phyloP scores from a whole-genome alignment of 179 eudicot genomes.

The Actinidia chinensis region DNA sequence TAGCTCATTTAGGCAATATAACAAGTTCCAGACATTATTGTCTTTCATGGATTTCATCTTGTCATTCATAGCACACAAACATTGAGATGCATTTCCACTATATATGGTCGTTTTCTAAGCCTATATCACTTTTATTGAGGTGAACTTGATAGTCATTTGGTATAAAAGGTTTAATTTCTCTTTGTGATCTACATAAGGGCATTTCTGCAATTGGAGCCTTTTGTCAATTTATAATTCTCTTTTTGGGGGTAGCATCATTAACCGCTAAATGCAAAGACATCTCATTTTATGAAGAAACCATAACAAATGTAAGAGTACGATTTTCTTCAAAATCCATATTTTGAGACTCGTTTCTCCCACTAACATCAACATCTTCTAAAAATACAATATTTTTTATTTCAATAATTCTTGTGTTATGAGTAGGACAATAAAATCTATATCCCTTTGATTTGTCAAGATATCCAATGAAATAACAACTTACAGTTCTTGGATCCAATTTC shows the following conservation, averaged over 20 bases:
- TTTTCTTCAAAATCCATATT: neutral
- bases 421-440: neutral
- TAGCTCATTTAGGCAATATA: neutral
- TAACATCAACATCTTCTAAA: neutral
- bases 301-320: neutral
- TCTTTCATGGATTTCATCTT: neutral
- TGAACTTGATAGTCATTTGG: neutral
- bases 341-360: neutral
- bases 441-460: neutral
- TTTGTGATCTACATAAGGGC: neutral
- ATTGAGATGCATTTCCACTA: neutral
- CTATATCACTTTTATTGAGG: neutral
- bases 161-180: neutral
- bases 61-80: neutral
- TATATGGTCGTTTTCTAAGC: neutral
- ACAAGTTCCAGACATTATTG: neutral
- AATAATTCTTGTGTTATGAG: neutral
- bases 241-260: neutral
- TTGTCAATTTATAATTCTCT: neutral
- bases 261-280: neutral
- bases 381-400: neutral
- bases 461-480: neutral
- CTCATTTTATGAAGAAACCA: neutral
- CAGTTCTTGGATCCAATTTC: neutral
- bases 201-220: neutral